phyloP scores from a whole-genome alignment of 495 filamentous ascomycete genomes.

The Durotheca rogersii region DNA sequence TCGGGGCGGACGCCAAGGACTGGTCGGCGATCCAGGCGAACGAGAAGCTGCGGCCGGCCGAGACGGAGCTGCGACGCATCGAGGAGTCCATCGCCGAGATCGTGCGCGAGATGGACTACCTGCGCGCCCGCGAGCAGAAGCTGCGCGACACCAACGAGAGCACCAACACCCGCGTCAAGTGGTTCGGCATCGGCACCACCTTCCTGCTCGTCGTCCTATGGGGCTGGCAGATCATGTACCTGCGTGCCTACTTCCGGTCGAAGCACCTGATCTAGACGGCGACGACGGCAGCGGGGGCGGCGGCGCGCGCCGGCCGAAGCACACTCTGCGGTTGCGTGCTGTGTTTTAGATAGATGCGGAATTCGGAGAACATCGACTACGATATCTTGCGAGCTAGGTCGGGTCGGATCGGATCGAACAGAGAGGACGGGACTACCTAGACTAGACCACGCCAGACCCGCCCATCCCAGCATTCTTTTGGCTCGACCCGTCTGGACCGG shows the following conservation, averaged over 20 bases:
- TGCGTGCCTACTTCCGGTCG: slow-evolving; percentile 96
- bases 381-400: background rate
- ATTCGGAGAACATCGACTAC: too few relatives aligned
- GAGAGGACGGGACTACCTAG: background rate
- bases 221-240: slow-evolving; percentile 95
- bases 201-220: slow-evolving; percentile 87
- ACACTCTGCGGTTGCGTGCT: too few relatives aligned
- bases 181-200: slow-evolving; percentile 96
- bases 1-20: slow-evolving; percentile 96
- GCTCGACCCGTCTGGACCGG: too few relatives aligned
- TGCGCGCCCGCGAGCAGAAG: slow-evolving; percentile 86
- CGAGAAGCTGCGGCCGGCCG: slow-evolving; percentile 97
- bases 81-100: slow-evolving; percentile 83
- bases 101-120: slow-evolving; percentile 88
- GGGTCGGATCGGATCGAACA: background rate
- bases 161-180: slow-evolving; percentile 97
- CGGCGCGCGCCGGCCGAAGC: too few relatives aligned
- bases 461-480: background rate
- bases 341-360: too few relatives aligned
- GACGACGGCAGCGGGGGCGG: background rate
- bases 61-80: slow-evolving; percentile 91
- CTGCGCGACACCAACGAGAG: slow-evolving; percentile 98
- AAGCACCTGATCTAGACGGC: slow-evolving; percentile 90
- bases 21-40: slow-evolving; percentile 94
- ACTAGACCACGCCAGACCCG: background rate